Conservation (phyloP, 2,329 filamentous ascomycete genomes). For the Pestalotiopsis sp. region DNA sequence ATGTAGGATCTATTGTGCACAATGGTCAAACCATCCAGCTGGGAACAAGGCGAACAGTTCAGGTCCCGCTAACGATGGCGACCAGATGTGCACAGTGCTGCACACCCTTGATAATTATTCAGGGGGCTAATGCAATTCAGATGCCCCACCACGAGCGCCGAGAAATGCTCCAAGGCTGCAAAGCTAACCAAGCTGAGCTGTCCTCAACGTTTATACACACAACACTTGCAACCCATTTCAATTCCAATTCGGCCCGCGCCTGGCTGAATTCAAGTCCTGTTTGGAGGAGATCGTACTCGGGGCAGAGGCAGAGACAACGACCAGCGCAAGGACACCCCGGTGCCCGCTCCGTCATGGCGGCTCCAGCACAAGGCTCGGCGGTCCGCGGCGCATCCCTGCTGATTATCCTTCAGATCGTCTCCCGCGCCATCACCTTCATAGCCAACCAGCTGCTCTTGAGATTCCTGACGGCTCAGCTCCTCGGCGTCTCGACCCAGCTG, state of each 20-base stretch:
- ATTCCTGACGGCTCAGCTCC: slow-evolving; percentile 79
- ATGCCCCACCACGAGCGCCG: neutral
- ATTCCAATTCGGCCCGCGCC: neutral
- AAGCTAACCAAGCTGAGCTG: neutral
- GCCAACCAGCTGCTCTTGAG: slow-evolving; percentile 91
- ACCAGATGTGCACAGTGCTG: neutral
- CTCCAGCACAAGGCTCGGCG: slow-evolving; percentile 26
- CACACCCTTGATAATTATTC: neutral
- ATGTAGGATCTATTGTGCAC: neutral
- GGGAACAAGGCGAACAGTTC: neutral
- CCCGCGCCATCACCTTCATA: slow-evolving; percentile 85
- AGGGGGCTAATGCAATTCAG: neutral
- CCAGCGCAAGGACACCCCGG: neutral
- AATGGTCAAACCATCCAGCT: neutral
- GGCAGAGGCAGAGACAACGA: neutral
- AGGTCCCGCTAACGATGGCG: neutral
- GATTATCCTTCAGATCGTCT: slow-evolving; percentile 83
- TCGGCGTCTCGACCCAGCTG: slow-evolving; percentile 86
- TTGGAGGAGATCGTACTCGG: neutral
- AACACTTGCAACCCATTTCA: neutral
- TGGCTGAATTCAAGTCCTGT: neutral
- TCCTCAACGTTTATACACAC: neutral
- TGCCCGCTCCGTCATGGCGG: slow-evolving; percentile 2
- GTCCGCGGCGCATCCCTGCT: slow-evolving; percentile 80
- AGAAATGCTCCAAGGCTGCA: neutral